A percentile compares a stretch with the other conserved stretches of the same genome.
phyloP scores from a whole-genome alignment of 768 basidiomycete genomes.

The Tricholomella constricta region DNA sequence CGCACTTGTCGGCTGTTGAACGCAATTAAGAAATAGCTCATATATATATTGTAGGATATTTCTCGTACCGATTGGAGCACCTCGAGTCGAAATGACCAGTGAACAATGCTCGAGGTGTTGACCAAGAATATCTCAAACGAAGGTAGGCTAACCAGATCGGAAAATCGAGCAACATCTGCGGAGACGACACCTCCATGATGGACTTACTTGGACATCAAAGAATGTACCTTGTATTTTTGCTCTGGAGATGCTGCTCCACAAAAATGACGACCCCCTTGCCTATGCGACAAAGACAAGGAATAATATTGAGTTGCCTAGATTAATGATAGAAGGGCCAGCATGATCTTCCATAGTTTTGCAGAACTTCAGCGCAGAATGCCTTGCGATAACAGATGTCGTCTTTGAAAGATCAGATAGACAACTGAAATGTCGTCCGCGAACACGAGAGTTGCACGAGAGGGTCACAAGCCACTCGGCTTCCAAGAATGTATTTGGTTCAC shows the following conservation, averaged over 20 bases:
- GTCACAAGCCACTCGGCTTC: conserved; percentile 53
- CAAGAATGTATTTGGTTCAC: conserved; percentile 50
- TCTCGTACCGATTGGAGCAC: conserved; percentile 11
- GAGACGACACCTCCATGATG: conserved; percentile 28
- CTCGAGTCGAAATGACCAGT: conserved; percentile 8
- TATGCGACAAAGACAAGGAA: conserved; percentile 19
- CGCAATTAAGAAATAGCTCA: conserved; percentile 16
- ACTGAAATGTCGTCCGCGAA: conserved; percentile 28
- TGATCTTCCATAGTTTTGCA: too few relatives aligned
- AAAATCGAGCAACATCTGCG: conserved; percentile 22
- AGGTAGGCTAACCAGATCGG: conserved; percentile 15
- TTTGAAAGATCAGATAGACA: conserved; percentile 48
- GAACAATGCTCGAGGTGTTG: conserved; percentile 26
- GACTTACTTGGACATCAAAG: conserved; percentile 27
- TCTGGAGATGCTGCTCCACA: conserved; percentile 14
- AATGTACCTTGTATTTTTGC: conserved; percentile 21
- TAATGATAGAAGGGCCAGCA: background rate
- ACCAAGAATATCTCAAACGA: conserved; percentile 30
- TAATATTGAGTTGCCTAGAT: conserved; percentile 21
- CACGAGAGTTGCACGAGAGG: conserved; percentile 38
- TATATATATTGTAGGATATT: conserved; percentile 9
- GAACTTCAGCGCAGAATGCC: conserved; percentile 33
- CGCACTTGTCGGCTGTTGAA: conserved; percentile 31
- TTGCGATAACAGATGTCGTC: conserved; percentile 26
- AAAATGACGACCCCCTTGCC: conserved; percentile 6